Base-by-base conservation (phyloP, 2,329 filamentous ascomycete genomes). In the Malbranchea zuffiana region DNA sequence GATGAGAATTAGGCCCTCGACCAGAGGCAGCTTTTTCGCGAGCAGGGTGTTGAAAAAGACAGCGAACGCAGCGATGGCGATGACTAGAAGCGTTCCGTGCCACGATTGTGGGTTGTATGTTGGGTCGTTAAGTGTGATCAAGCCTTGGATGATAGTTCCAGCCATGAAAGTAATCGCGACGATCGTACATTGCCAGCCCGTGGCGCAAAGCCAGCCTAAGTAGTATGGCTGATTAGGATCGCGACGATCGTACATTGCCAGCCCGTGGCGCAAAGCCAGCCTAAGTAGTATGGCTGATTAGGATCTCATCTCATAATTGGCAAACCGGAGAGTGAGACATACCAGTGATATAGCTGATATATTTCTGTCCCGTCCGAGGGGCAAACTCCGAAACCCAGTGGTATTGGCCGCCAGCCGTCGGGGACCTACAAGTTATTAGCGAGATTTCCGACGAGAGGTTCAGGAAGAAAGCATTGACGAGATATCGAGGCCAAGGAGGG, bases 361-460 rank as follows among this genome's bases (percentile, higher is more conserved):
- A 56, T 23, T 60, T 65, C 37, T 66, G 62, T 17, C 43, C 55
- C 4, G 46, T 48, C 8, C 43, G 50, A 11, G 64, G 63, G n/a
- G 65, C 61, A 43, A 69, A 65, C 26, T 65, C 57, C 10, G 56
- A 59, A 3, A 63, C 58, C 58, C 59, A 64, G 38, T 63, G 59
- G 34, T 61, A 59, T 32, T 60, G 58, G 11, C 56, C 58, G 24
- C 58, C 58, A 5, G 61, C 53, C 26, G 57, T 63, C 10, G 62
- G 62, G 6, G 60, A 59, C 57, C 56, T 60, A 26, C 27, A 24
- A 0, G 10, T 7, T 17, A 5, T 21, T 16, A 7, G n/a, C 24
- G 12, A 18, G 8, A 12, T 20, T 20, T 13, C 27, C 4, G 20
- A 28, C 3, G 16, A 23, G 12, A 27, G 10, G n/a, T 7, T 11